Percentiles rank a stretch among this genome's conserved stretches.
phyloP scores from a whole-genome alignment of 305 asterid genomes.

The Ilex paraguariensis region DNA sequence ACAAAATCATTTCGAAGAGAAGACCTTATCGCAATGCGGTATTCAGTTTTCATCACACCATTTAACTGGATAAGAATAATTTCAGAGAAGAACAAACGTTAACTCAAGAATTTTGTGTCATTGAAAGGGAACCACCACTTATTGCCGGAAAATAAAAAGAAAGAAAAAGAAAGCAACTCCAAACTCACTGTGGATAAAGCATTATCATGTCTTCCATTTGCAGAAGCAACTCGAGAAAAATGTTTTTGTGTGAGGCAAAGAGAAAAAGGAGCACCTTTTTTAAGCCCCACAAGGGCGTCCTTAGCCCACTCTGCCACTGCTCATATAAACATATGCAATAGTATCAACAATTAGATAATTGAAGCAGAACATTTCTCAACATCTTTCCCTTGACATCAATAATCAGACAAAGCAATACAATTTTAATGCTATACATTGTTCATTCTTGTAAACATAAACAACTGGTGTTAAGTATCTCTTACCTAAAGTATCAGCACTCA shows the following conservation, averaged over 20 bases:
- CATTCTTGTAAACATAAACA: neutral
- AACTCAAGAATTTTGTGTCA: neutral
- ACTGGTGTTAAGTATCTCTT: constrained; percentile 12
- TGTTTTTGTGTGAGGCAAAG: constrained; percentile 69
- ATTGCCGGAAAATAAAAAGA: constrained; percentile 8
- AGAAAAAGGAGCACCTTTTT: constrained; percentile 91
- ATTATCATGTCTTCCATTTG: constrained; percentile 41
- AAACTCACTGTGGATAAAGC: constrained; percentile 59
- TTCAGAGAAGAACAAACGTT: too few relatives aligned
- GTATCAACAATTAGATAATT: constrained; percentile 8
- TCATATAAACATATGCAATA: constrained; percentile 7
- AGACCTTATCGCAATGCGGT: constrained; percentile 78
- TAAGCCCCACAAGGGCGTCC: constrained; percentile 87
- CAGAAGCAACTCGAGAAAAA: constrained; percentile 75
- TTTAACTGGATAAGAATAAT: constrained; percentile 42
- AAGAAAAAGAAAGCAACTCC: constrained; percentile 10
- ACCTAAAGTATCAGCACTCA: constrained; percentile 82
- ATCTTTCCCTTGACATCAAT: neutral
- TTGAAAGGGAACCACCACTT: neutral
- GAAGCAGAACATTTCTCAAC: neutral
- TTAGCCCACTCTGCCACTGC: constrained; percentile 97
- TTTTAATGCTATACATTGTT: neutral
- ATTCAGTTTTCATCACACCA: constrained; percentile 89
- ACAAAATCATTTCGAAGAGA: constrained; percentile 74
- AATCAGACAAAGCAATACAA: too few relatives aligned